Base-by-base conservation (phyloP, 257 asterid genomes). In the Solanum verrucosum region DNA sequence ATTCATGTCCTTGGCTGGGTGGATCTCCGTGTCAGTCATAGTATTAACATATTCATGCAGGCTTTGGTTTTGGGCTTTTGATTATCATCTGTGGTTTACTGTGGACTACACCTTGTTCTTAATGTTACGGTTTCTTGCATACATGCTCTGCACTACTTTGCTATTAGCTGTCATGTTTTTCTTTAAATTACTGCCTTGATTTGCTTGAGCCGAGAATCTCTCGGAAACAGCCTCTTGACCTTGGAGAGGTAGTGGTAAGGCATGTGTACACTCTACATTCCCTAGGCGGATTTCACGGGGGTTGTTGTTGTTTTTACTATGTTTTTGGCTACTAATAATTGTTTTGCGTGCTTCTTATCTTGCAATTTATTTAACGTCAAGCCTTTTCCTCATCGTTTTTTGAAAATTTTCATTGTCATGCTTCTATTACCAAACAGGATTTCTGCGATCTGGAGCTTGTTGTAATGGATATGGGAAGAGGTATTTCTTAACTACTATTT, bases 401-500 rank as follows among this genome's bases (percentile, higher is more conserved):
- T 18, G 86, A 74, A 29, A 35, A 29, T 60, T 77, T 91, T 75
- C 38, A 44, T 34, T 88, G 84, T 86, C 88, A 72, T 90, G 83
- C 86, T 82, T 82, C 70, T 25, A 49, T 82, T 82, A 29, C 29
- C 31, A 31, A 82, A 81, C 96, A 97, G 99, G 98, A 92, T 65
- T 35, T 85, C 90, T 96, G 93, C 92, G 92, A 84, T 88, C 89
- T 97, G 93, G 99, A 97, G 90, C 88, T 97, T 72, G 90, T 93
- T 40, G 94, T 94, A 23, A 90, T 87, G 49, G 98, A 97, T 90
- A 91, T 90, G 72, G 99, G 94, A 87, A 94, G 90, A 93, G 99
- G 99, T 97, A 93, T 86, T 59, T 74, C 85, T 68, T 78, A 81
- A 52, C 70, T 31, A 49, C 71, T 49, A 13, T 46, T 81, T 81